phyloP scores from a whole-genome alignment of 306 rosid genomes.

The Medicago lupulina region DNA sequence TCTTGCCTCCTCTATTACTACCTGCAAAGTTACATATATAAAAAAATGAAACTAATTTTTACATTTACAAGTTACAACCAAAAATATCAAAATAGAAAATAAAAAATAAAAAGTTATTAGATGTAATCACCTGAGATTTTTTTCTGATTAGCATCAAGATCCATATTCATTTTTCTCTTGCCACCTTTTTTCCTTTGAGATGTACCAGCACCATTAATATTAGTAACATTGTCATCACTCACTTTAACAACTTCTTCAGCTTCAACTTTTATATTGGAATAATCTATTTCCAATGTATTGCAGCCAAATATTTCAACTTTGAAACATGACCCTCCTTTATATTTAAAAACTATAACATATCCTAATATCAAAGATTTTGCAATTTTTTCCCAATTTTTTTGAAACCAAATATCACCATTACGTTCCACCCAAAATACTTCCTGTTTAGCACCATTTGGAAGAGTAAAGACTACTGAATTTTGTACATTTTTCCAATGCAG shows the following conservation, averaged over 20 bases:
- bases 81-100: too few species aligned
- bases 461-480: not conserved
- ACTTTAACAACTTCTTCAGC: not conserved
- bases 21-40: not conserved
- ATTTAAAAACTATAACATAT: not conserved
- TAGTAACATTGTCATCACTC: not conserved
- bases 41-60: too few species aligned
- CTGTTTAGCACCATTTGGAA: not conserved
- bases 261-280: not conserved
- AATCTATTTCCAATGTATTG: not conserved
- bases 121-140: not conserved
- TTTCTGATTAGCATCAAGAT: not conserved
- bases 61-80: too few species aligned
- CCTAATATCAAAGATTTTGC: not conserved
- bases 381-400: not conserved
- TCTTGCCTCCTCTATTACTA: not conserved
- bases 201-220: not conserved
- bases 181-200: not conserved
- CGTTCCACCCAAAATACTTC: not conserved
- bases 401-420: not conserved
- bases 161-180: not conserved
- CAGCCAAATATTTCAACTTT: not conserved
- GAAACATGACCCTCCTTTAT: not conserved
- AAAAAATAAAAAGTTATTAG: too few species aligned
- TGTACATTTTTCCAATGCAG: too few species aligned